These are phyloP conservation scores for Polytrichum commune DNA, from an alignment of 225 moss, liverwort and hornwort genomes.

Conservation along the genomic window DNA sequence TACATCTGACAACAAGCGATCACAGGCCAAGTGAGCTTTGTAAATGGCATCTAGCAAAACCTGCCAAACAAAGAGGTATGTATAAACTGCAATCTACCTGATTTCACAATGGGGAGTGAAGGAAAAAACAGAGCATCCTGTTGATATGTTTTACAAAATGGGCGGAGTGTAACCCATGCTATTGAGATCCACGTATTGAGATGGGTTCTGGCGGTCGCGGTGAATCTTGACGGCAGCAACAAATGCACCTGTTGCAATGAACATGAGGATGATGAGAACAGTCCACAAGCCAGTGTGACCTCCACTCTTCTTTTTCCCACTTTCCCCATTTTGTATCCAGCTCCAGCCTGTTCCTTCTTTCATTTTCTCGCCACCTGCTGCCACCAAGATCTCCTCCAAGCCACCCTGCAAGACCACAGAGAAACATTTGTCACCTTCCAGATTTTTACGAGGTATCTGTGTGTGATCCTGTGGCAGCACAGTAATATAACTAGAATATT, in stretches of 20 bases:
- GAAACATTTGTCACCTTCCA: neutral
- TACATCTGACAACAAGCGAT: too few species aligned
- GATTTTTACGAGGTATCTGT: too few species aligned
- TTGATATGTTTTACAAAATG: slow-evolving; percentile 45
- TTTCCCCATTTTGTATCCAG: slow-evolving; percentile 56
- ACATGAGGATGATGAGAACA: slow-evolving; percentile 54
- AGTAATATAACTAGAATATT: neutral
- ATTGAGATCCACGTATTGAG: slow-evolving; percentile 93
- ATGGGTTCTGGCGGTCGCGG: slow-evolving; percentile 64
- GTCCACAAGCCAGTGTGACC: slow-evolving; percentile 46
- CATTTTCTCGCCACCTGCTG: slow-evolving; percentile 67
- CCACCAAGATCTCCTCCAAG: slow-evolving; percentile 73
- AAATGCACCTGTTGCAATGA: slow-evolving; percentile 60
- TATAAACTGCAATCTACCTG: too few species aligned
- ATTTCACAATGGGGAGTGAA: too few species aligned
- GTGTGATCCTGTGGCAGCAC: slow-evolving; percentile 2
- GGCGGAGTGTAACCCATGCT: slow-evolving; percentile 98
- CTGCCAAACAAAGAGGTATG: too few species aligned
- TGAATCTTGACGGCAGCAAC: slow-evolving; percentile 65
- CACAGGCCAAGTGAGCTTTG: too few species aligned
- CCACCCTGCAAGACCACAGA: slow-evolving; percentile 58
- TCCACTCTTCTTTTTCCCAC: slow-evolving; percentile 34
- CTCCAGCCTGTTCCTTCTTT: slow-evolving; percentile 55
- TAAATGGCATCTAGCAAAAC: too few species aligned
- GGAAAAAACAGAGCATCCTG: too few species aligned